A percentile compares a stretch with the other conserved stretches of the same genome.
phyloP scores from a whole-genome alignment of 345 rosid species.

The Lepidium africanum region DNA sequence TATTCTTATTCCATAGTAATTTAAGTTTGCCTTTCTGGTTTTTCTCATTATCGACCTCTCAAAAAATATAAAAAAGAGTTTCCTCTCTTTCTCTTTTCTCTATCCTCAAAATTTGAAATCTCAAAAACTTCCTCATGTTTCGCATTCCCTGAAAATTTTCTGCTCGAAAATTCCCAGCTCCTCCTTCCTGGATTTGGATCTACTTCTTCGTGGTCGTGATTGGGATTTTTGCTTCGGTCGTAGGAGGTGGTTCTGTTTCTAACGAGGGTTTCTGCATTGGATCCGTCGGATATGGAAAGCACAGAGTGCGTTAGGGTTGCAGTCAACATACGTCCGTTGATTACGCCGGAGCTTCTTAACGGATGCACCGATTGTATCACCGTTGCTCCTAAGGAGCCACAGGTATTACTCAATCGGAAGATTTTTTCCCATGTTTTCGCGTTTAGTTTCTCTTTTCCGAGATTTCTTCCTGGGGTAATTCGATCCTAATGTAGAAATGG shows the following conservation, averaged over 20 bases:
- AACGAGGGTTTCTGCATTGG: background rate
- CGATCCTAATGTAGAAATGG: background rate
- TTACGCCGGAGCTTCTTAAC: conserved; percentile 74
- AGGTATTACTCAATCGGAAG: conserved; percentile 35
- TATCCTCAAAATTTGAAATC: conserved; percentile 21
- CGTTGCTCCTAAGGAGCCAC: conserved; percentile 76
- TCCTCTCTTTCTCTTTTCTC: background rate
- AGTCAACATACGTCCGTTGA: conserved; percentile 79
- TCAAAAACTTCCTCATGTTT: conserved; percentile 1
- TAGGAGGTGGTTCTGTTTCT: background rate
- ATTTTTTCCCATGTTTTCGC: background rate
- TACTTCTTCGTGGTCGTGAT: background rate
- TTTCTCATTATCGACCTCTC: conserved; percentile 21
- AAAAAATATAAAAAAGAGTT: background rate
- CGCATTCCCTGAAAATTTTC: background rate
- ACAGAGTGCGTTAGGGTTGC: conserved; percentile 78
- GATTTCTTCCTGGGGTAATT: background rate
- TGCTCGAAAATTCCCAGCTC: conserved; percentile 5
- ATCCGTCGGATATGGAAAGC: conserved; percentile 39
- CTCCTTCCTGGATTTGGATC: conserved; percentile 2
- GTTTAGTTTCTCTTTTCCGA: background rate
- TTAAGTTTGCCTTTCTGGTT: background rate
- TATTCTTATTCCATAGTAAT: background rate
- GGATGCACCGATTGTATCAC: conserved; percentile 93
- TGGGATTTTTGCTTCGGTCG: background rate